phyloP scores from a whole-genome alignment of 805 yeast genomes.

The Lipomyces mesembrius region DNA sequence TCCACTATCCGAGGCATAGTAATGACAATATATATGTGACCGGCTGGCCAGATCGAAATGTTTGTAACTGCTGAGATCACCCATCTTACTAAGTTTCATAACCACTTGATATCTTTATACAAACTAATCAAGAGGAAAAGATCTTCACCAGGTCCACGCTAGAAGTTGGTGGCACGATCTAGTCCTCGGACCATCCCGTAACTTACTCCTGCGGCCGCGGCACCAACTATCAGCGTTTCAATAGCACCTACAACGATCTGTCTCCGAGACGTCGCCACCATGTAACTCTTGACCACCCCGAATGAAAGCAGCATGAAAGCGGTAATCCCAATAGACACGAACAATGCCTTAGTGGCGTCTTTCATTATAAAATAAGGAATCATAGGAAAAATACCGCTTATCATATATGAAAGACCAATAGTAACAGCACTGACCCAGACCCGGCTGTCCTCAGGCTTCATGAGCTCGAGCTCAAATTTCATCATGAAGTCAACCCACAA shows the following conservation, averaged over 20 bases:
- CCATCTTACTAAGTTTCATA: no score
- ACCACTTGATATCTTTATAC: not conserved
- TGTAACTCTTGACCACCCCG: constrained; percentile 70
- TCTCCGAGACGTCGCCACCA: not conserved
- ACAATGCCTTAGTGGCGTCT: constrained; percentile 76
- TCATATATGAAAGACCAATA: constrained; percentile 76
- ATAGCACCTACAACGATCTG: constrained; percentile 8
- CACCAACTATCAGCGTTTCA: constrained; percentile 9
- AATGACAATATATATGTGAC: no score
- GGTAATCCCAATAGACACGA: constrained; percentile 79
- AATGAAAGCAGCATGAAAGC: constrained; percentile 78
- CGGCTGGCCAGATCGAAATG: no score
- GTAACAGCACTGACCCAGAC: constrained; percentile 79
- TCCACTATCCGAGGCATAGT: no score
- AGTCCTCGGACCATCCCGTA: constrained; percentile 9
- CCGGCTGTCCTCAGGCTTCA: constrained; percentile 85
- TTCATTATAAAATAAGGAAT: constrained; percentile 79
- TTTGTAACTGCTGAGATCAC: no score
- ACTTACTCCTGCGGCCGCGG: constrained; percentile 9
- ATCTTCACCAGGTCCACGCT: not conserved
- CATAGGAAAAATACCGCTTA: constrained; percentile 83
- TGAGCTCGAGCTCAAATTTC: constrained; percentile 78
- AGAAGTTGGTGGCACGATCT: not conserved
- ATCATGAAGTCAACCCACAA: constrained; percentile 68
- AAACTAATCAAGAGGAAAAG: no score